Percentiles rank a stretch among this genome's conserved stretches.
Evolutionary conservation across 2,329 filamentous ascomycete species (phyloP).

Genomic region (Botrytis byssoidea): DNA sequence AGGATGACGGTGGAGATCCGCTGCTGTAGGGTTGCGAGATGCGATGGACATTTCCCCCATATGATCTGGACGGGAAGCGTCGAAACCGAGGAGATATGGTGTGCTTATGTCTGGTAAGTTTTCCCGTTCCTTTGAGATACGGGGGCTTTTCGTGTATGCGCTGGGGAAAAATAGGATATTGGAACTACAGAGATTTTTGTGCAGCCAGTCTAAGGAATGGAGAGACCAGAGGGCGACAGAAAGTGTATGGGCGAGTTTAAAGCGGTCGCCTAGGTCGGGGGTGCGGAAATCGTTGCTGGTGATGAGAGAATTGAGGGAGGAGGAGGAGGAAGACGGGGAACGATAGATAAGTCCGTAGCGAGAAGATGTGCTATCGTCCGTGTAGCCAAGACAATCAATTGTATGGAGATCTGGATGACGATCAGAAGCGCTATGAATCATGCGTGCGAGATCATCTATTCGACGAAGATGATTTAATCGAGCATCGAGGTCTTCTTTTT

Average conservation of each 20-base stretch:
- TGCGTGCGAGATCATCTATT: constrained; percentile 48
- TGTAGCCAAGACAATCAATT: constrained; percentile 47
- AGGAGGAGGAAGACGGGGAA: constrained; percentile 40
- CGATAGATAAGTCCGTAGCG: constrained; percentile 49
- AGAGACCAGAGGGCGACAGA: constrained; percentile 49
- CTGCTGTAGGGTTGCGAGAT: constrained; percentile 42
- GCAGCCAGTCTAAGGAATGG: constrained; percentile 55
- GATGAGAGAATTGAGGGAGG: constrained; percentile 45
- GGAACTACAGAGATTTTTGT: constrained; percentile 43
- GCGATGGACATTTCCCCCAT: constrained; percentile 43
- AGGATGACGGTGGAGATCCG: constrained; percentile 49
- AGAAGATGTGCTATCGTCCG: constrained; percentile 42
- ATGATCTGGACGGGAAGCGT: constrained; percentile 43
- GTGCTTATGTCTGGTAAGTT: constrained; percentile 43
- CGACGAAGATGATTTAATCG: constrained; percentile 46
- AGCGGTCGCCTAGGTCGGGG: constrained; percentile 47
- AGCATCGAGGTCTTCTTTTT: constrained; percentile 42
- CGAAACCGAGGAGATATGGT: constrained; percentile 44
- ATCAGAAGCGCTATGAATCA: constrained; percentile 48
- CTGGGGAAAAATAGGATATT: constrained; percentile 48
- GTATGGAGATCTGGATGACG: constrained; percentile 42
- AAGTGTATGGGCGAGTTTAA: constrained; percentile 45
- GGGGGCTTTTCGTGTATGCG: constrained; percentile 37
- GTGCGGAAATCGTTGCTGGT: constrained; percentile 43
- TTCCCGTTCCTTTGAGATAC: constrained; percentile 33